Conservation (phyloP, 2,329 filamentous ascomycete species). For the Exophiala sideris region DNA sequence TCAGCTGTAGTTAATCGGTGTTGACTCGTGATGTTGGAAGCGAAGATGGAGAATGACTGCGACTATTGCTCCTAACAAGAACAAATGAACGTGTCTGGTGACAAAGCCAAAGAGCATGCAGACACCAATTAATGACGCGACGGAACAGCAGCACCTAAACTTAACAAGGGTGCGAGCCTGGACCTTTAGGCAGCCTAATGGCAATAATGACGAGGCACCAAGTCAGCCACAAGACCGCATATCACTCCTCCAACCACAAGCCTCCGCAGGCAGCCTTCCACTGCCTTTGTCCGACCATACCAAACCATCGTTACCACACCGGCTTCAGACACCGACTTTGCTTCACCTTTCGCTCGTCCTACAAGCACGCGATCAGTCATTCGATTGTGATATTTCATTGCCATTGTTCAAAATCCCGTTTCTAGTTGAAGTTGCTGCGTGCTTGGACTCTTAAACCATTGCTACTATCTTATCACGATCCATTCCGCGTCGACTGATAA, state of each 20-base stretch:
- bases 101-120: too few species aligned
- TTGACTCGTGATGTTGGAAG: neutral
- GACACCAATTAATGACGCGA: too few species aligned
- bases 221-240: neutral
- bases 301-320: neutral
- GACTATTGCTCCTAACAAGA: too few species aligned
- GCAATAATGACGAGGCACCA: neutral
- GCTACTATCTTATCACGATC: slow-evolving; percentile 13
- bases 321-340: neutral
- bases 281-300: slow-evolving; percentile 1
- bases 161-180: too few species aligned
- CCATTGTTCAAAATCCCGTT: neutral
- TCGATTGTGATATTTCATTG: neutral
- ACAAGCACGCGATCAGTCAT: neutral
- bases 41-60: neutral
- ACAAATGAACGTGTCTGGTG: too few species aligned
- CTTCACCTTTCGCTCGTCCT: neutral
- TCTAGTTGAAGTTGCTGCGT: neutral
- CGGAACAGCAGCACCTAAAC: too few species aligned
- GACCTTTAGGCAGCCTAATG: neutral
- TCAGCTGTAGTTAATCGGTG: too few species aligned
- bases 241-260: neutral
- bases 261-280: neutral
- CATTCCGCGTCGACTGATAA: slow-evolving; percentile 13
- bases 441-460: neutral